Evolutionary conservation across 2,329 filamentous ascomycete genomes (phyloP).

Genomic region (Xylaria sp.): DNA sequence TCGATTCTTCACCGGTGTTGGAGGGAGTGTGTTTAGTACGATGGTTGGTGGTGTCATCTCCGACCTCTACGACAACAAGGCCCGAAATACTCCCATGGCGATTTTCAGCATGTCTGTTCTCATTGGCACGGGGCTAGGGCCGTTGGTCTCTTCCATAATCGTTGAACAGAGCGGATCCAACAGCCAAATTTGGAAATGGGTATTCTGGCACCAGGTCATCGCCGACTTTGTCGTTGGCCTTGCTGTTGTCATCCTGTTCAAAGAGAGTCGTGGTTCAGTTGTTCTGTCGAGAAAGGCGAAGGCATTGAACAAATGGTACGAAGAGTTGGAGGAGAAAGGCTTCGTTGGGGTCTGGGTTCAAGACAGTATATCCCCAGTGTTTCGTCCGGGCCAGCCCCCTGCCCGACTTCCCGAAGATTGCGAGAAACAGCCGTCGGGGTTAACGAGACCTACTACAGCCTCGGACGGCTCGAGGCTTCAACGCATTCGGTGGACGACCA

Average conservation of each 20-base stretch:
- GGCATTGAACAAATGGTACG: slow-evolving; percentile 82
- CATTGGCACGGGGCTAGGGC: slow-evolving; percentile 82
- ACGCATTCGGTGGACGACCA: slow-evolving; percentile 82
- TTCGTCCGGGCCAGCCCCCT: slow-evolving; percentile 15
- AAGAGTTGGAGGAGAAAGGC: slow-evolving; percentile 73
- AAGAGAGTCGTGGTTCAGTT: slow-evolving; percentile 85
- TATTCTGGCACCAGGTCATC: slow-evolving; percentile 88
- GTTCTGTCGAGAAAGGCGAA: slow-evolving; percentile 80
- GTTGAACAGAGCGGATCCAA: slow-evolving; percentile 64
- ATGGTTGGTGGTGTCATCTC: slow-evolving; percentile 94
- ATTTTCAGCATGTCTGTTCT: slow-evolving; percentile 84
- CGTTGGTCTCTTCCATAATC: slow-evolving; percentile 76
- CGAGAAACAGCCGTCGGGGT: slow-evolving; percentile 35
- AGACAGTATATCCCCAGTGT: slow-evolving; percentile 23
- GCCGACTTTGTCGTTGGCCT: slow-evolving; percentile 71
- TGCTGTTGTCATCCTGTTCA: slow-evolving; percentile 75
- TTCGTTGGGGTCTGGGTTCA: slow-evolving; percentile 60
- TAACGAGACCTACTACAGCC: background rate
- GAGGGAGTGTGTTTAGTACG: slow-evolving; percentile 81
- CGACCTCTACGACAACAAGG: slow-evolving; percentile 82
- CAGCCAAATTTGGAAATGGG: slow-evolving; percentile 76
- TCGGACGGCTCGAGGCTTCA: slow-evolving; percentile 45
- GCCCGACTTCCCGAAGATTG: slow-evolving; percentile 6
- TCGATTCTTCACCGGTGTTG: slow-evolving; percentile 81
- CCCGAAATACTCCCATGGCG: slow-evolving; percentile 90